Evolutionary conservation across 106 monocot genomes (phyloP).

Genomic region (Apostasia shenzhenica): DNA sequence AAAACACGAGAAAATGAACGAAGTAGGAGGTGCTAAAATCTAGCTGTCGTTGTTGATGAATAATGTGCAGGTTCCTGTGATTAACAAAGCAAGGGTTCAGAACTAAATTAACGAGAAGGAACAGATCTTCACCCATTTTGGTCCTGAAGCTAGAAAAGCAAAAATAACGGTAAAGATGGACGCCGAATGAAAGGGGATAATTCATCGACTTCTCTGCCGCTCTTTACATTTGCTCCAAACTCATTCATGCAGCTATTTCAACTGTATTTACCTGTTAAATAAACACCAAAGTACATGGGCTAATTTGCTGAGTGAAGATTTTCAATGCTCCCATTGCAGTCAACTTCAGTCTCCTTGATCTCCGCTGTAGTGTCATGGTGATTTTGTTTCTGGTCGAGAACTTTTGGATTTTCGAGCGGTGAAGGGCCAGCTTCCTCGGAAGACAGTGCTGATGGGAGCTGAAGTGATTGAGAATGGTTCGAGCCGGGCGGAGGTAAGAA

Average conservation of each 20-base stretch:
- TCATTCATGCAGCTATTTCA: slow-evolving; percentile 4
- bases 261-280: not conserved
- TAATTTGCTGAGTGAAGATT: not conserved
- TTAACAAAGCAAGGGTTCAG: no score
- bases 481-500: slow-evolving; percentile 48
- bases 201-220: slow-evolving; percentile 1
- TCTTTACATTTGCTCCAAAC: slow-evolving; percentile 7
- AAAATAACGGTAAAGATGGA: no score
- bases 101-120: no score
- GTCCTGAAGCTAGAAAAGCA: no score
- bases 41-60: no score
- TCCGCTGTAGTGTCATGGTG: not conserved
- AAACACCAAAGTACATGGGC: not conserved
- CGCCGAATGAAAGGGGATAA: not conserved
- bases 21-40: no score
- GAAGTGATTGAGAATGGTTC: slow-evolving; percentile 10
- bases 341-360: not conserved
- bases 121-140: no score
- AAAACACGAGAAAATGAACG: no score
- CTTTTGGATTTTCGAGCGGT: not conserved
- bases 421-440: not conserved
- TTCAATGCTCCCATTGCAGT: slow-evolving; percentile 4
- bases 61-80: no score
- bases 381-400: not conserved
- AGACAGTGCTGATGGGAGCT: not conserved